Percentiles rank a stretch among this genome's conserved stretches.
phyloP scores from a whole-genome alignment of 306 rosid genomes.

The Pterocarpus macrocarpus region DNA sequence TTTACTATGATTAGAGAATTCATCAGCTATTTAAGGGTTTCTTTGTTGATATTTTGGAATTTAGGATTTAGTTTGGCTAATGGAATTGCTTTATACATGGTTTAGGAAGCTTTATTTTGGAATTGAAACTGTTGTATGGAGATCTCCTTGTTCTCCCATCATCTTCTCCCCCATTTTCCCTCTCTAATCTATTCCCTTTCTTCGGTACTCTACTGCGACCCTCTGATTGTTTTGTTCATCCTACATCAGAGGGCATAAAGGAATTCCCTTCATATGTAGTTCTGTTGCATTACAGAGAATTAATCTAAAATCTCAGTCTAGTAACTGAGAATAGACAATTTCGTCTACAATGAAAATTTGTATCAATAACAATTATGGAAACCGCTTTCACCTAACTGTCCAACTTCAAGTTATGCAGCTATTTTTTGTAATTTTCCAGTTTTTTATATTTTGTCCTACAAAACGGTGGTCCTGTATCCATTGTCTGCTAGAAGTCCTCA shows the following conservation, averaged over 20 bases:
- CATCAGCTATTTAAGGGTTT: too few species aligned
- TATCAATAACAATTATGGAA: background rate
- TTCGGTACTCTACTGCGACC: background rate
- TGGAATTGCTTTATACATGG: too few species aligned
- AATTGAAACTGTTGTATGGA: background rate
- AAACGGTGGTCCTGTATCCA: background rate
- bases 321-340: background rate
- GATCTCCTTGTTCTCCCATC: background rate
- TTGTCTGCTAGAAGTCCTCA: background rate
- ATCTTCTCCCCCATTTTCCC: background rate
- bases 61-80: too few species aligned
- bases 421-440: background rate
- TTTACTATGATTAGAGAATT: too few species aligned
- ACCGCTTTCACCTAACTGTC: background rate
- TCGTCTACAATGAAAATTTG: background rate
- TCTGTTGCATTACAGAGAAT: background rate
- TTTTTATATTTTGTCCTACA: background rate
- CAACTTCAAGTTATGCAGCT: background rate
- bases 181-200: background rate
- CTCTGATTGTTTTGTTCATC: background rate
- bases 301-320: background rate
- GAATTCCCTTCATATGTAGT: background rate
- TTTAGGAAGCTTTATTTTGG: too few species aligned
- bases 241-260: background rate
- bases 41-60: too few species aligned